phyloP scores from a whole-genome alignment of 176 grass and related monocot genomes.

The Raddia distichophylla region DNA sequence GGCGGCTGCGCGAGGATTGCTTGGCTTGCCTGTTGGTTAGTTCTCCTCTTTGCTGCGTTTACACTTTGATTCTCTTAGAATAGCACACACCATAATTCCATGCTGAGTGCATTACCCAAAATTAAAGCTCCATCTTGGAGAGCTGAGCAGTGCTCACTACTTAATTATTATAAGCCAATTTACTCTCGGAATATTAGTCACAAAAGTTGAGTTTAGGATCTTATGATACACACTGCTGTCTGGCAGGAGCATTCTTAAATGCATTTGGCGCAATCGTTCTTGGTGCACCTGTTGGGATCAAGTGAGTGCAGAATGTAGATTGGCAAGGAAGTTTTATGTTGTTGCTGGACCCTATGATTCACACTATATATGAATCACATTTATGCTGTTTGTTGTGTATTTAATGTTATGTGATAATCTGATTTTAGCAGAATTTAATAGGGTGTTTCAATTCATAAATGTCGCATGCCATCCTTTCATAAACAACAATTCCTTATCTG shows the following conservation, averaged over 20 bases:
- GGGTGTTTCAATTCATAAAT: not conserved
- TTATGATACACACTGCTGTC: conserved; percentile 2
- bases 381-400: not conserved
- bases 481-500: not conserved
- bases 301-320: conserved; percentile 57
- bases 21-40: conserved; percentile 71
- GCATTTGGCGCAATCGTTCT: conserved; percentile 95
- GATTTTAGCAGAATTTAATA: not conserved
- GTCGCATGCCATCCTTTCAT: not conserved
- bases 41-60: conserved; percentile 8
- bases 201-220: not conserved
- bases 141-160: not conserved
- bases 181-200: conserved; percentile 5
- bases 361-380: not conserved
- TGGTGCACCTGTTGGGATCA: conserved; percentile 75
- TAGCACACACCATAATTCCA: not conserved
- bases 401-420: not conserved
- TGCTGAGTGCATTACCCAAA: not conserved
- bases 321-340: not conserved
- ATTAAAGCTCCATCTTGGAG: not conserved
- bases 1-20: conserved; percentile 54
- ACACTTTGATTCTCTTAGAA: not conserved
- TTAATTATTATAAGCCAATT: not conserved
- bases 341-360: not conserved
- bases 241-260: conserved; percentile 81